These are phyloP conservation scores for Neoscytalidium dimidiatum DNA, from an alignment of 2,329 filamentous ascomycete species.

Conservation along the genomic window DNA sequence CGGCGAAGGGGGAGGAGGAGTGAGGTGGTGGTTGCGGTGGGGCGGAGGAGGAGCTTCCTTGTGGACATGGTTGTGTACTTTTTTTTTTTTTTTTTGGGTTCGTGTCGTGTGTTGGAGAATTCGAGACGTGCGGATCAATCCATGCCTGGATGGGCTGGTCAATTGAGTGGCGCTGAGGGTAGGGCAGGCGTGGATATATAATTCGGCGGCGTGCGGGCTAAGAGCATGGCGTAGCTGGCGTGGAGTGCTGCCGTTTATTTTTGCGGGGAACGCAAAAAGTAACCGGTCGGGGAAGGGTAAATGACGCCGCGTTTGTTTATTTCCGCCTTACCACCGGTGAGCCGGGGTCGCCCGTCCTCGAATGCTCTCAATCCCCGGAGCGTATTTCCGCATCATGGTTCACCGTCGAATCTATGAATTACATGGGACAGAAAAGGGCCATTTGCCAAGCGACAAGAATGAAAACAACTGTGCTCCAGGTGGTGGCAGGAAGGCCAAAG, in stretches of 20 bases:
- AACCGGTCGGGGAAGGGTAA: not conserved
- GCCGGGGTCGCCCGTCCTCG: not conserved
- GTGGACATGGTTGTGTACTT: not conserved
- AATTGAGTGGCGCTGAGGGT: not conserved
- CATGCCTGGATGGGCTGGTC: not conserved
- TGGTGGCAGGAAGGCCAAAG: too few species aligned
- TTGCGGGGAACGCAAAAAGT: conserved; percentile 11
- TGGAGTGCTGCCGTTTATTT: not conserved
- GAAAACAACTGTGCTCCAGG: too few species aligned
- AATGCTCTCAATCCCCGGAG: not conserved
- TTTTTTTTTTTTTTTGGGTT: not conserved
- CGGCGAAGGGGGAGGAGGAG: not conserved
- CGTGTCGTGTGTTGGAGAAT: not conserved
- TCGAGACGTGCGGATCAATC: too few species aligned
- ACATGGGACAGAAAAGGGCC: too few species aligned
- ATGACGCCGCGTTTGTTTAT: conserved; percentile 7
- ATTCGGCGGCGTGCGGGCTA: not conserved
- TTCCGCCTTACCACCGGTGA: conserved; percentile 1
- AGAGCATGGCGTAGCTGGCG: not conserved
- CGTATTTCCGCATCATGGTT: too few species aligned
- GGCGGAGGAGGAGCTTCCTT: not conserved
- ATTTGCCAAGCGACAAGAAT: too few species aligned
- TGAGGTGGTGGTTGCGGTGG: not conserved
- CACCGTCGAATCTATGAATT: not conserved
- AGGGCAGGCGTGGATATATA: not conserved